A percentile compares a stretch with the other conserved stretches of the same genome.
Evolutionary conservation across 2,329 filamentous ascomycete genomes (phyloP).

Genomic region (Beauveria scarabaeidicola): DNA sequence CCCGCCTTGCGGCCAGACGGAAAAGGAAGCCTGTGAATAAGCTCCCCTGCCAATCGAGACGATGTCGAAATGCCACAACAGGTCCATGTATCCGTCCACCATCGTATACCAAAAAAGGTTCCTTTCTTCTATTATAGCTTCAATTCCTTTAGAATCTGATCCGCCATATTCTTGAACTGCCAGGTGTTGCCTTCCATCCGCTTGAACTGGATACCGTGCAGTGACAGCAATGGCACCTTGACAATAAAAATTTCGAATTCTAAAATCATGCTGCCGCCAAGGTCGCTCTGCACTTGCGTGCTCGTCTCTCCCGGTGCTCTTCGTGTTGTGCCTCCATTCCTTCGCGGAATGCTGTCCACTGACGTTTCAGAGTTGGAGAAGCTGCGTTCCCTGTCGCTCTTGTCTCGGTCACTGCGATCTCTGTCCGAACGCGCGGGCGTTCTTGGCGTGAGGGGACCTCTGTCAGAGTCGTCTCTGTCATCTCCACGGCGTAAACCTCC

Average conservation of each 20-base stretch:
- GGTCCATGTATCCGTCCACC: background rate
- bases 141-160: constrained; percentile 83
- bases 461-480: constrained; percentile 55
- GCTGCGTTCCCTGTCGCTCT: constrained; percentile 48
- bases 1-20: background rate
- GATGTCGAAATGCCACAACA: background rate
- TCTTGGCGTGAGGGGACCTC: constrained; percentile 32
- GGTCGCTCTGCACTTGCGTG: constrained; percentile 83
- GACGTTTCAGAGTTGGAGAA: constrained; percentile 84
- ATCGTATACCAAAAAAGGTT: background rate
- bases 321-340: constrained; percentile 42
- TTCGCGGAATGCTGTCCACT: constrained; percentile 59
- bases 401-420: constrained; percentile 10
- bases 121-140: constrained; percentile 47
- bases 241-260: constrained; percentile 96
- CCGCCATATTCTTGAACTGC: constrained; percentile 98
- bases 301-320: constrained; percentile 75
- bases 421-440: constrained; percentile 37
- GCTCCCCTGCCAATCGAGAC: background rate
- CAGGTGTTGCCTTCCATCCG: constrained; percentile 90
- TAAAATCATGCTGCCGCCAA: constrained; percentile 74
- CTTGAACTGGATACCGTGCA: constrained; percentile 98
- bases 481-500: constrained; percentile 52
- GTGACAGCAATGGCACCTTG: constrained; percentile 84
- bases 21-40: background rate